phyloP scores from a whole-genome alignment of 176 grass and related monocot genomes.

The Rhynchospora breviuscula region DNA sequence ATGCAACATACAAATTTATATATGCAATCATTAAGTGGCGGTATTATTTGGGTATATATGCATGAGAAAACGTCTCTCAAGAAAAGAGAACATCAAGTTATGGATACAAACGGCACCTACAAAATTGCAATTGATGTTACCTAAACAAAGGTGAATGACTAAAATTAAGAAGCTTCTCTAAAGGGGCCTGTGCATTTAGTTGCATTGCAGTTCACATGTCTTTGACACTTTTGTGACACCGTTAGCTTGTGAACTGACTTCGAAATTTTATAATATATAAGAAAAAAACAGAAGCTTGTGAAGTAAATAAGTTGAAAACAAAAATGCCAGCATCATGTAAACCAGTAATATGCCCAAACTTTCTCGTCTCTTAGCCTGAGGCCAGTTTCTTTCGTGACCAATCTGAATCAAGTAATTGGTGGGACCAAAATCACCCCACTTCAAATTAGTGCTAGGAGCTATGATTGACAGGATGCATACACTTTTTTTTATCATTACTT shows the following conservation, averaged over 20 bases:
- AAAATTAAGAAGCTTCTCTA: not conserved
- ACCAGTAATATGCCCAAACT: not conserved
- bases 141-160: too few relatives aligned
- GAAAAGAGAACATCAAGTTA: not conserved
- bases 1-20: not conserved
- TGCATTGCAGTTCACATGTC: not conserved
- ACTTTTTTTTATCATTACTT: not conserved
- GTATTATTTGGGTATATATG: not conserved
- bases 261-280: not conserved
- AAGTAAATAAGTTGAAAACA: not conserved
- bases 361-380: conserved; percentile 2
- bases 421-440: not conserved
- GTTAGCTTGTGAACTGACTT: not conserved
- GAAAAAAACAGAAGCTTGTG: not conserved
- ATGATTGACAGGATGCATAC: not conserved
- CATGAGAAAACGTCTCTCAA: not conserved
- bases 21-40: not conserved
- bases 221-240: not conserved
- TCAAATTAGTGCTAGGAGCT: not conserved
- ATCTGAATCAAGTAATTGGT: not conserved
- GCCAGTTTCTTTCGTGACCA: conserved; percentile 21
- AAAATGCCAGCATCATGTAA: not conserved
- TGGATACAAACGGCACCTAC: not conserved
- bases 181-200: not conserved
- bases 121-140: not conserved